Percentiles rank a stretch among this genome's conserved stretches.
Evolutionary conservation across 176 grass and related monocot species (phyloP).

Genomic region (Zizania latifolia): DNA sequence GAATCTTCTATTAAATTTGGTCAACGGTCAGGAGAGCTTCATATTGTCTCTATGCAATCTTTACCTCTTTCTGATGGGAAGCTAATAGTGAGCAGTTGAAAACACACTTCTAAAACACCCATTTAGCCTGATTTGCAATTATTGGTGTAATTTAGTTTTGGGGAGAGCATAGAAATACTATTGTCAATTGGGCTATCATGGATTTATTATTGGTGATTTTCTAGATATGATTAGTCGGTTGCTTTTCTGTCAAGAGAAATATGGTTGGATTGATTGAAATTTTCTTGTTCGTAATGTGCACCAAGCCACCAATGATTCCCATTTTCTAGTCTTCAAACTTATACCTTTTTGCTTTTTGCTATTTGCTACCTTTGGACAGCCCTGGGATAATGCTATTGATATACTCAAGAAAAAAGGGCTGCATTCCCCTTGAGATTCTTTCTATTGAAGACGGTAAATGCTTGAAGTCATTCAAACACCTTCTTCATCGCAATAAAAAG

Average conservation of each 20-base stretch:
- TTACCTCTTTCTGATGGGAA: not conserved
- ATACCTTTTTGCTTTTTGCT: not conserved
- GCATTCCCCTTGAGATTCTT: constrained; percentile 55
- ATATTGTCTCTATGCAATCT: not conserved
- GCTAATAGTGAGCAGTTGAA: not conserved
- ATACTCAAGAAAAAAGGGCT: constrained; percentile 48
- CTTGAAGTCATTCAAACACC: constrained; percentile 60
- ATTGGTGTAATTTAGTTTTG: not conserved
- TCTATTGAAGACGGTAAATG: constrained; percentile 60
- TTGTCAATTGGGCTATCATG: not conserved
- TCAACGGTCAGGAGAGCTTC: not conserved
- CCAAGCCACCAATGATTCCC: not conserved
- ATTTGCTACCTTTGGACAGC: constrained; percentile 23
- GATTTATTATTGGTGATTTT: not conserved
- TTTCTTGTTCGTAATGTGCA: not conserved
- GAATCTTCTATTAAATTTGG: not conserved
- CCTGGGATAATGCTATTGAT: constrained; percentile 75
- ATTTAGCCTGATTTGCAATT: not conserved
- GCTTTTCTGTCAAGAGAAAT: constrained; percentile 7
- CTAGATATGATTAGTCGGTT: not conserved
- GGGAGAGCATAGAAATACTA: not conserved
- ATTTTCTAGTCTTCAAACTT: not conserved
- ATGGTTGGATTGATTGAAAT: not conserved
- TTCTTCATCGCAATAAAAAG: constrained; percentile 61
- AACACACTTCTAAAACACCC: not conserved